Percentiles rank a stretch among this genome's conserved stretches.
Conservation (phyloP, 2,329 filamentous ascomycete genomes). For the Coleophoma crateriformis region DNA sequence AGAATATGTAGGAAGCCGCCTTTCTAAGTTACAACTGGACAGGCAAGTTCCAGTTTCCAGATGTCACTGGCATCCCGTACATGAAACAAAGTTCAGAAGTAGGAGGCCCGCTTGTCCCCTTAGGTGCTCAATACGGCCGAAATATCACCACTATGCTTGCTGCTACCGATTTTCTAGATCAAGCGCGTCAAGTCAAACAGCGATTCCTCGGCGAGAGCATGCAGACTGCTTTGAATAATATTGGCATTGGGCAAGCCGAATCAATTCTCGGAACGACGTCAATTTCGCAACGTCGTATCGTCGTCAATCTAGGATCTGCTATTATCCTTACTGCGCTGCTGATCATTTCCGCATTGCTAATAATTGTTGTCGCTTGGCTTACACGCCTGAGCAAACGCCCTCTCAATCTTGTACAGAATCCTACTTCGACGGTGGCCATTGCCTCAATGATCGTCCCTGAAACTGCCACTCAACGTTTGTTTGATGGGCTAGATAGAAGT, state of each 20-base stretch:
- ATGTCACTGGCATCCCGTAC: background rate
- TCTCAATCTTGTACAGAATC: constrained; percentile 8
- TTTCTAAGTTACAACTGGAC: constrained; percentile 12
- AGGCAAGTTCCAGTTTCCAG: constrained; percentile 7
- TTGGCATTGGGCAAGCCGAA: constrained; percentile 1
- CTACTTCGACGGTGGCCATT: constrained; percentile 2
- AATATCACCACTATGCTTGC: constrained; percentile 7
- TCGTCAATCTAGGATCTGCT: constrained; percentile 7
- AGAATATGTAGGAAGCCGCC: constrained; percentile 3
- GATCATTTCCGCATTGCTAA: constrained; percentile 4
- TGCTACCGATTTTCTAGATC: constrained; percentile 3
- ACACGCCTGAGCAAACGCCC: constrained; percentile 7
- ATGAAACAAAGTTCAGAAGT: background rate
- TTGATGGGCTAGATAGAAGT: constrained; percentile 9
- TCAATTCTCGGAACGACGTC: background rate
- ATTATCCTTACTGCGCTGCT: constrained; percentile 4
- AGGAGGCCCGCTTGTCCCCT: constrained; percentile 6
- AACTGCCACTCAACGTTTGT: constrained; percentile 5
- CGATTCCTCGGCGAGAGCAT: constrained; percentile 11
- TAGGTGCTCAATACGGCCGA: constrained; percentile 8
- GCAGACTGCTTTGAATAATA: constrained; percentile 3
- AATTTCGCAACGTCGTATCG: constrained; percentile 3
- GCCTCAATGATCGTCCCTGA: constrained; percentile 6
- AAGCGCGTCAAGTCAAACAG: constrained; percentile 11
- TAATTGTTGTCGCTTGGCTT: constrained; percentile 3